Evolutionary conservation across 192 early-diverging fungal genomes (phyloP).

Genomic region (Paraglomus brasilianum): DNA sequence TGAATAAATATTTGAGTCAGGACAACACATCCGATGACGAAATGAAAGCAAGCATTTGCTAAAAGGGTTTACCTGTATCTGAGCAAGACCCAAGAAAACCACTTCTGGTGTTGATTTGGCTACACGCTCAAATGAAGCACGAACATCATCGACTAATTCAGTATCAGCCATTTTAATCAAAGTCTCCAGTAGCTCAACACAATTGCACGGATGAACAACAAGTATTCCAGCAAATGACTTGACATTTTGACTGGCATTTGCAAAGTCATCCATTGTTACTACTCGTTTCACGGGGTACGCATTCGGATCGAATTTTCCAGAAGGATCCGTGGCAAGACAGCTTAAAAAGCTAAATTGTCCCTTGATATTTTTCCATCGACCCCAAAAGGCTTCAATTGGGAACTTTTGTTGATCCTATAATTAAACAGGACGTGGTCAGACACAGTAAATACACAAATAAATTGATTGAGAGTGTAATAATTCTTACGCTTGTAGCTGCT

Average conservation of each 20-base stretch:
- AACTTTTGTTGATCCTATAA: constrained; percentile 60
- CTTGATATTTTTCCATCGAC: constrained; percentile 67
- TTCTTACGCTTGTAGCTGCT: constrained; percentile 49
- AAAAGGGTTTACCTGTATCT: constrained; percentile 57
- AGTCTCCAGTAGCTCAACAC: constrained; percentile 69
- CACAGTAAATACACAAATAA: background rate
- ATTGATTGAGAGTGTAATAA: background rate
- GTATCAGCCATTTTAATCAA: constrained; percentile 57
- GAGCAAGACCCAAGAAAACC: constrained; percentile 68
- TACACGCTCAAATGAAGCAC: constrained; percentile 60
- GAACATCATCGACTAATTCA: constrained; percentile 58
- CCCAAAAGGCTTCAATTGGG: constrained; percentile 69
- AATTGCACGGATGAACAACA: constrained; percentile 62
- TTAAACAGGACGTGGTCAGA: background rate
- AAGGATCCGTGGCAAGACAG: constrained; percentile 55
- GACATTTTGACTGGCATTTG: constrained; percentile 42
- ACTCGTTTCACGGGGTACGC: constrained; percentile 49
- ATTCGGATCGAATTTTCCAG: constrained; percentile 60
- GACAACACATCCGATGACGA: background rate
- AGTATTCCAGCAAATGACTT: constrained; percentile 48
- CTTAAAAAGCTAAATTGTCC: constrained; percentile 71
- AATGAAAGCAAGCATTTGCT: background rate
- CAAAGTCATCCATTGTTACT: constrained; percentile 57
- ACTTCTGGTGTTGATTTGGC: constrained; percentile 70
- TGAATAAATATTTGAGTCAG: constrained; percentile 27